These are phyloP conservation scores for Pythium utonaiense DNA, from an alignment of 352 stramenopile genomes.

Conservation along the genomic window DNA sequence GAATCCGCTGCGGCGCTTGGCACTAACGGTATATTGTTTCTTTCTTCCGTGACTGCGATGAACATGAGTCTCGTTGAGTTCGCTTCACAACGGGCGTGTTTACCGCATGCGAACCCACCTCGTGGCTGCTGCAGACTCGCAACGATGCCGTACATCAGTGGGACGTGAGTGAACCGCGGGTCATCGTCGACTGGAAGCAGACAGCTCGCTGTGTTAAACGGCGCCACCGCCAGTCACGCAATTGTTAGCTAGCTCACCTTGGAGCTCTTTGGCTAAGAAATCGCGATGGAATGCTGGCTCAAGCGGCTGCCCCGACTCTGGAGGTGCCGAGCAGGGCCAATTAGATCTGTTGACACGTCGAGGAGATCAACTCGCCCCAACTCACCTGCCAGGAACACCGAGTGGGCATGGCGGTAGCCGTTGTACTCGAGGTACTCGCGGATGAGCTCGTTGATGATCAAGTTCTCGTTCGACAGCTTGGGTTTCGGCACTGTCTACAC, in stretches of 20 bases:
- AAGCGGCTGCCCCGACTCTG: slow-evolving; percentile 79
- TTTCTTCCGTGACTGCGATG: not conserved
- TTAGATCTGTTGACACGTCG: no score
- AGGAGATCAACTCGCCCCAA: not conserved
- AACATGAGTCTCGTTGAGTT: no score
- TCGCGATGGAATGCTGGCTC: slow-evolving; percentile 74
- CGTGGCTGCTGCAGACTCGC: slow-evolving; percentile 37
- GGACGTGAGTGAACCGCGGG: slow-evolving; percentile 59
- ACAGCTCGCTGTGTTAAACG: no score
- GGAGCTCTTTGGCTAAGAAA: slow-evolving; percentile 83
- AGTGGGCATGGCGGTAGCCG: slow-evolving; percentile 87
- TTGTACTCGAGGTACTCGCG: slow-evolving; percentile 94
- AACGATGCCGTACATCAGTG: slow-evolving; percentile 84
- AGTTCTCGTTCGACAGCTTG: slow-evolving; percentile 89
- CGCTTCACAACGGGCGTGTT: no score
- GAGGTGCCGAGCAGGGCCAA: not conserved
- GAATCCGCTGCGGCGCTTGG: not conserved
- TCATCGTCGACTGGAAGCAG: slow-evolving; percentile 50
- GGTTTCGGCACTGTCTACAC: slow-evolving; percentile 54
- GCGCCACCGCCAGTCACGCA: no score
- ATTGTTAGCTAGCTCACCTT: slow-evolving; percentile 30
- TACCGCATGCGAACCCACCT: no score
- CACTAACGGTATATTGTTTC: not conserved
- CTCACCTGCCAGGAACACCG: slow-evolving; percentile 77
- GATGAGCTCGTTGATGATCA: slow-evolving; percentile 94